phyloP scores from a whole-genome alignment of 2,329 filamentous ascomycete genomes.

The Aspergillus aculeatus region DNA sequence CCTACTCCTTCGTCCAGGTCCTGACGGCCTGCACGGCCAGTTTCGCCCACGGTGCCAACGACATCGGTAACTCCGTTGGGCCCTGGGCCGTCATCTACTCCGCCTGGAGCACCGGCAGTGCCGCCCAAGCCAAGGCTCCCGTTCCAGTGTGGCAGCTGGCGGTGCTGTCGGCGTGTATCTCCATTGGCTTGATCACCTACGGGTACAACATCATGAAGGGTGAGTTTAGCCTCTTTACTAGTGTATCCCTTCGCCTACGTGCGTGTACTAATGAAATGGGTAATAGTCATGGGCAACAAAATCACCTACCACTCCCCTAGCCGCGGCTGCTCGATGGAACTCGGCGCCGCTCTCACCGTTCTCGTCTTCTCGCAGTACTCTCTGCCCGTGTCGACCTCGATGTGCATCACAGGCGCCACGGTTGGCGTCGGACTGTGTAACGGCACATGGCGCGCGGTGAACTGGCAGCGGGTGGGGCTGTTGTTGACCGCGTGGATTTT shows the following conservation, averaged over 20 bases:
- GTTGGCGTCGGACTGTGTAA: conserved; percentile 78
- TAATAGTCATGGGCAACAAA: conserved; percentile 74
- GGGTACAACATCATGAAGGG: conserved; percentile 84
- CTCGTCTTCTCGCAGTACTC: conserved; percentile 73
- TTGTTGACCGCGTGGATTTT: conserved; percentile 66
- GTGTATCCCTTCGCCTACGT: not conserved
- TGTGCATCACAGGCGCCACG: conserved; percentile 78
- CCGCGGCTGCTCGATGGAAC: conserved; percentile 69
- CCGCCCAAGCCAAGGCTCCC: conserved; percentile 60
- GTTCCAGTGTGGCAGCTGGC: conserved; percentile 77
- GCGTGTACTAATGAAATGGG: conserved; percentile 14
- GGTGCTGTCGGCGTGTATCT: conserved; percentile 64
- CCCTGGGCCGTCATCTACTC: conserved; percentile 70
- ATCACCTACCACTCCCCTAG: conserved; percentile 67
- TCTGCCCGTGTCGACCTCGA: conserved; percentile 72
- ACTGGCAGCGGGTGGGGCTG: conserved; percentile 70
- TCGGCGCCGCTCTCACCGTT: conserved; percentile 75
- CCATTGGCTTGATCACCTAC: conserved; percentile 68
- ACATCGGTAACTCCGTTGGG: conserved; percentile 70
- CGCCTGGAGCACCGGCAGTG: conserved; percentile 63
- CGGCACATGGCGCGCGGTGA: conserved; percentile 68
- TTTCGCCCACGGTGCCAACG: conserved; percentile 69
- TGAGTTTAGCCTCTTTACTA: conserved; percentile 33
- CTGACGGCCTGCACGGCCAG: conserved; percentile 53
- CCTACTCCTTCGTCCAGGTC: conserved; percentile 55